Percentiles rank a stretch among this genome's conserved stretches.
Evolutionary conservation across 352 stramenopile species (phyloP).

Genomic region (Stephanocyclus meneghinianus): DNA sequence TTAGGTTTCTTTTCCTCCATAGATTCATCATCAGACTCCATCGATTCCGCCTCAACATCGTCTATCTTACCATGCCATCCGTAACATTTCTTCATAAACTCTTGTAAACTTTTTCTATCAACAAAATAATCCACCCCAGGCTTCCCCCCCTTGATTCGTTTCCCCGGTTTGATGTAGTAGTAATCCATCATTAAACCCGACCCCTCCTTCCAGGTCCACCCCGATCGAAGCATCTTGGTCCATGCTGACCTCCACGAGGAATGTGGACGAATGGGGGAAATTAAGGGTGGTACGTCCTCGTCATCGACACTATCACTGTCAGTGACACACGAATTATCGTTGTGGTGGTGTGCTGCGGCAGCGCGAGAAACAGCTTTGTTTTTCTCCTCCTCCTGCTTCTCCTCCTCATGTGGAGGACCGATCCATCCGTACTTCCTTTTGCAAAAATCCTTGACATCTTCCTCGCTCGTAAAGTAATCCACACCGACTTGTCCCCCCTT

Average conservation of each 20-base stretch:
- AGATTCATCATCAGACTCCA: background rate
- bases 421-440: constrained; percentile 36
- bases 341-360: too few species aligned
- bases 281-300: constrained; percentile 20
- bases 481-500: constrained; percentile 23
- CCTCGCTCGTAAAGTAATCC: constrained; percentile 30
- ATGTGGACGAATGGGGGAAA: constrained; percentile 8
- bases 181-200: constrained; percentile 47
- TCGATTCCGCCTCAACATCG: background rate
- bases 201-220: constrained; percentile 39
- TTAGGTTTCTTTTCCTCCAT: constrained; percentile 1
- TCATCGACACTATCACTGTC: background rate
- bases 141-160: constrained; percentile 19
- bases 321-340: background rate
- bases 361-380: background rate
- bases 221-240: constrained; percentile 24
- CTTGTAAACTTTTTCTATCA: constrained; percentile 25
- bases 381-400: background rate
- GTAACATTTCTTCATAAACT: constrained; percentile 39
- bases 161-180: constrained; percentile 43
- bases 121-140: constrained; percentile 44
- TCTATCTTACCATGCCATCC: constrained; percentile 25
- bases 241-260: constrained; percentile 30
- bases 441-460: constrained; percentile 28
- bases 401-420: background rate